Base-by-base conservation (phyloP, 2,329 filamentous ascomycete genomes). In the Pseudogymnoascus sp. region DNA sequence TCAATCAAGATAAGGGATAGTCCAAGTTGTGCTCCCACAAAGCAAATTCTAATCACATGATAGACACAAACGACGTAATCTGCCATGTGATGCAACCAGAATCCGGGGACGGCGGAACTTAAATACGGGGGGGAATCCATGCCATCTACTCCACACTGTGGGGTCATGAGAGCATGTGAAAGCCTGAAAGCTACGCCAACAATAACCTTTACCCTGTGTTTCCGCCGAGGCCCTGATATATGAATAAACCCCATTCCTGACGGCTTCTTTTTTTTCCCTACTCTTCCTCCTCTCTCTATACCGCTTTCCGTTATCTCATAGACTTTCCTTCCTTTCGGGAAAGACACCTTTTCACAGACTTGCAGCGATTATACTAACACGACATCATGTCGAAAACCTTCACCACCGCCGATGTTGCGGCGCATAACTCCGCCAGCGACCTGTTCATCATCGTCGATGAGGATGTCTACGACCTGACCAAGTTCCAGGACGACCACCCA, bases 381-480 rank as follows among this genome's bases (percentile, higher is more conserved):
- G 58, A 60, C 62, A 64, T 6, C 21, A 99, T 99, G 94, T 89
- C 92, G 60, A 90, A 94, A 78, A 88, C 84, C 31, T 97, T 96
- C 75, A 89, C 87, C 62, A 82, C 86, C 68, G 83, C 83, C 79
- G 92, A 97, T 74, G 93, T 99, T 66, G 87, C 92, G 73, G 86
- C 89, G 77, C 92, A 97, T 77, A 96, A 91, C 82, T 96, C 93
- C 79, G 77, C 87, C 52, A 86, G 91, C 72, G 88, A 87, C 73
- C 81, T 97, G 65, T 97, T 87, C 85, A 90, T 97, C 72, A 85
- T 95, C 67, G 86, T 97, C 68, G 93, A 97, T 69, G 89, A 92
- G 71, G 93, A 97, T 76, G 93, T 97, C 68, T 97, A 96, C 76
- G 93, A 99, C 73, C 75, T 97, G 70, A 96, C 92, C 69, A 92